Percentiles rank a stretch among this genome's conserved stretches.
Conservation (phyloP, 1,139 yeast genomes). For the Geotrichum reessii region DNA sequence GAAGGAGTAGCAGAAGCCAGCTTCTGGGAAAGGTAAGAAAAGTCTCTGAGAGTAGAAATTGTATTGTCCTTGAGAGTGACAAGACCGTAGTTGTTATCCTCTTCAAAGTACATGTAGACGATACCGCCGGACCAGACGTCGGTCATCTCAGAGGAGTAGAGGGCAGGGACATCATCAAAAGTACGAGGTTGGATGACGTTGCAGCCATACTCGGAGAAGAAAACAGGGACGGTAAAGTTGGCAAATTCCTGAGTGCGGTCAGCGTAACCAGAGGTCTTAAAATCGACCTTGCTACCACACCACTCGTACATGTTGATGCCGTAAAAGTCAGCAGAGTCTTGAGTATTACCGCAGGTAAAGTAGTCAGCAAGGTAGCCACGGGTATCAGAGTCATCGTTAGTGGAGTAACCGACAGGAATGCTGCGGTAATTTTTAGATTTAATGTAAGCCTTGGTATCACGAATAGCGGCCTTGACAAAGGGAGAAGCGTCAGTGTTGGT, state of each 20-base stretch:
- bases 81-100: constrained; percentile 80
- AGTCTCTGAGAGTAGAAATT: constrained; percentile 57
- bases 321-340: constrained; percentile 74
- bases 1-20: background rate
- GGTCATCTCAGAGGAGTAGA: constrained; percentile 53
- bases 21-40: constrained; percentile 33
- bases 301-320: constrained; percentile 96
- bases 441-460: constrained; percentile 78
- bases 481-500: constrained; percentile 76
- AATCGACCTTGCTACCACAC: constrained; percentile 78
- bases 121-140: constrained; percentile 86
- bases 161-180: constrained; percentile 62
- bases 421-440: constrained; percentile 56
- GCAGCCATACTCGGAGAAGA: constrained; percentile 92
- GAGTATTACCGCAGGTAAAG: constrained; percentile 80
- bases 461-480: constrained; percentile 81
- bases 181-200: constrained; percentile 61
- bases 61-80: constrained; percentile 44
- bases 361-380: constrained; percentile 71
- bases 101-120: constrained; percentile 87
- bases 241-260: constrained; percentile 64
- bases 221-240: constrained; percentile 64
- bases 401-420: constrained; percentile 85
- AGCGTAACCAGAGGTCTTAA: constrained; percentile 75
- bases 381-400: constrained; percentile 72